phyloP scores from a whole-genome alignment of 306 rosid species.

The Vigna angularis region DNA sequence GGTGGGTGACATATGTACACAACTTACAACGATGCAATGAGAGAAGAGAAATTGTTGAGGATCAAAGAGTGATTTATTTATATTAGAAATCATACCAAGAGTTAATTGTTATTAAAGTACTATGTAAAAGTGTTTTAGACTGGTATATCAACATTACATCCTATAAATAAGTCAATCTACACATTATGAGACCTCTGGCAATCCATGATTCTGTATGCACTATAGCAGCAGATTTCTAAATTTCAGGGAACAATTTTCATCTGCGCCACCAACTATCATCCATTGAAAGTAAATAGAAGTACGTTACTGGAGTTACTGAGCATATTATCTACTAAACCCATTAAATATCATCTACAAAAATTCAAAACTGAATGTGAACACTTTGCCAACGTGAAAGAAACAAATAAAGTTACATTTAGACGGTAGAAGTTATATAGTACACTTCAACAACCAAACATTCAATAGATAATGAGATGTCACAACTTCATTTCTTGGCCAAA shows the following conservation, averaged over 20 bases:
- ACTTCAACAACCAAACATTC: slow-evolving; percentile 14
- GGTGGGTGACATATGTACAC: too few relatives aligned
- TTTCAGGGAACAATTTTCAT: background rate
- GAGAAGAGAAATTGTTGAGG: too few relatives aligned
- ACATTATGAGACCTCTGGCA: too few relatives aligned
- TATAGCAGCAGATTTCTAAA: background rate
- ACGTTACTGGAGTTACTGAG: background rate
- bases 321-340: background rate
- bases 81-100: too few relatives aligned
- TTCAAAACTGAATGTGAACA: background rate
- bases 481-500: slow-evolving; percentile 69
- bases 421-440: slow-evolving; percentile 2
- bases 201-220: too few relatives aligned
- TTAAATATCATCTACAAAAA: slow-evolving; percentile 3
- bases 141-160: too few relatives aligned
- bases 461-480: slow-evolving; percentile 43
- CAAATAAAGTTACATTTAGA: background rate
- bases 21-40: too few relatives aligned
- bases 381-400: background rate
- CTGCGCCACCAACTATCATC: background rate
- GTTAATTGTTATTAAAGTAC: background rate
- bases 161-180: too few relatives aligned
- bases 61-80: too few relatives aligned
- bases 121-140: too few relatives aligned
- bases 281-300: background rate